Evolutionary conservation across 1,284 basidiomycete species (phyloP).

Genomic region (Vanrija sp.): DNA sequence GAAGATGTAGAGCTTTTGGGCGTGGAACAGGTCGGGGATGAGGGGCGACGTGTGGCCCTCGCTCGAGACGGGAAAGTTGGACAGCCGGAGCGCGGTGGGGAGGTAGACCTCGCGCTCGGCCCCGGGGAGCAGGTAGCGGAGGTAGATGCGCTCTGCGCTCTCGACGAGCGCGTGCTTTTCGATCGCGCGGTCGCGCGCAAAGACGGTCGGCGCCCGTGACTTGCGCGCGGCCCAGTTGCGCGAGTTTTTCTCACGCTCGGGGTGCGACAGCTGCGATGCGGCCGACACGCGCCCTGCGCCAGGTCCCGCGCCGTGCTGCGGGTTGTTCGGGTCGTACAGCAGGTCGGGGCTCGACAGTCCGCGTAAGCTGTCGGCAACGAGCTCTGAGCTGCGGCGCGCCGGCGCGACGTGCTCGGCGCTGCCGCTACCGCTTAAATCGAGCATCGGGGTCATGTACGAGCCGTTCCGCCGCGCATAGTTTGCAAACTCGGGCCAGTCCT

Average conservation of each 20-base stretch:
- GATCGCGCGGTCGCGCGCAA: constrained; percentile 85
- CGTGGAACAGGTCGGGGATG: constrained; percentile 94
- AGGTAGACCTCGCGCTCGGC: constrained; percentile 84
- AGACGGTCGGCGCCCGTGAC: constrained; percentile 73
- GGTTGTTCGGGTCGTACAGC: too few species aligned
- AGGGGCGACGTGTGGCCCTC: constrained; percentile 77
- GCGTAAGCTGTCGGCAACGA: not conserved
- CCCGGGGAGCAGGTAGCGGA: constrained; percentile 72
- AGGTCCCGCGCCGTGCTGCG: too few species aligned
- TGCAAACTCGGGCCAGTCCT: constrained; percentile 98
- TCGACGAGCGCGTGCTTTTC: constrained; percentile 82
- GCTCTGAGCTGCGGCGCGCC: constrained; percentile 14
- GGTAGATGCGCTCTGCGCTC: constrained; percentile 91
- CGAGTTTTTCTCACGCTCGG: not conserved
- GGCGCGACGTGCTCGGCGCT: constrained; percentile 9
- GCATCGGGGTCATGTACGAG: constrained; percentile 68
- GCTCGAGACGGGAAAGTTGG: constrained; percentile 53
- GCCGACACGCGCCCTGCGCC: too few species aligned
- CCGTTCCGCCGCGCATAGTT: constrained; percentile 63
- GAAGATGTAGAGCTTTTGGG: constrained; percentile 96
- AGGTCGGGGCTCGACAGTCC: too few species aligned
- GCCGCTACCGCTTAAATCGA: constrained; percentile 14
- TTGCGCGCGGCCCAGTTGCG: constrained; percentile 9
- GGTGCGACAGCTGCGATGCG: not conserved
- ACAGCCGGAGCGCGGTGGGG: constrained; percentile 54